A percentile compares a stretch with the other conserved stretches of the same genome.
These are phyloP conservation scores for Chaetomium sp. DNA, from an alignment of 2,329 filamentous ascomycete genomes.

Conservation along the genomic window DNA sequence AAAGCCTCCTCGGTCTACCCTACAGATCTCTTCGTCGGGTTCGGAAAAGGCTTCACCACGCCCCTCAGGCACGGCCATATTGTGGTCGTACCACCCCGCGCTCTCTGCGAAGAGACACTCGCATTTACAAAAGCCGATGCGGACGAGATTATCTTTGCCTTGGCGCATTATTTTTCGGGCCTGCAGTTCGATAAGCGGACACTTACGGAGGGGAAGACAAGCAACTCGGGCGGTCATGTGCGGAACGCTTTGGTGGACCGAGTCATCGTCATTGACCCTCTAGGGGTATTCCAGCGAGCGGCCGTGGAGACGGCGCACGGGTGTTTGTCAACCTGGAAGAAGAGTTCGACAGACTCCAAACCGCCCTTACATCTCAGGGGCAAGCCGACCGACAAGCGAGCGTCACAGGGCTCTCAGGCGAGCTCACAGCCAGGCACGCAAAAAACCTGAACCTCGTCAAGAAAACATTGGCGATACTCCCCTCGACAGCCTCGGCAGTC, in stretches of 20 bases:
- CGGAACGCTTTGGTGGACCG: constrained; percentile 70
- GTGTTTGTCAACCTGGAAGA: constrained; percentile 94
- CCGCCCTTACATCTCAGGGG: constrained; percentile 53
- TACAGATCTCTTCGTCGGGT: constrained; percentile 44
- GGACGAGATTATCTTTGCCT: constrained; percentile 70
- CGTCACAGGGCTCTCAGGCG: not conserved
- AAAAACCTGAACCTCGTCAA: constrained; percentile 75
- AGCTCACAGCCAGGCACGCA: constrained; percentile 48
- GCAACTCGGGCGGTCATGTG: constrained; percentile 43
- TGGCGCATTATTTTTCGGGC: constrained; percentile 76
- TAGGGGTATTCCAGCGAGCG: constrained; percentile 75
- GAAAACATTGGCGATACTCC: constrained; percentile 72
- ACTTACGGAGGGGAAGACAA: constrained; percentile 39
- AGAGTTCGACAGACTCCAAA: constrained; percentile 72
- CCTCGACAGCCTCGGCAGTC: constrained; percentile 80
- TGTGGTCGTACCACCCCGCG: constrained; percentile 64
- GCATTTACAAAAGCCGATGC: constrained; percentile 47
- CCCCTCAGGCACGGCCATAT: constrained; percentile 70
- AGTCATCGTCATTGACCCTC: constrained; percentile 83
- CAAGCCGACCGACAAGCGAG: constrained; percentile 25
- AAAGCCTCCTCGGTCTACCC: constrained; percentile 41
- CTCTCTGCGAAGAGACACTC: constrained; percentile 47
- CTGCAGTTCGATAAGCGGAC: constrained; percentile 50
- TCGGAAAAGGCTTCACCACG: constrained; percentile 60
- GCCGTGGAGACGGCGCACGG: constrained; percentile 65